Percentiles rank a stretch among this genome's conserved stretches.
phyloP scores from a whole-genome alignment of 495 filamentous ascomycete species.

The Penicillium ochrochloron region DNA sequence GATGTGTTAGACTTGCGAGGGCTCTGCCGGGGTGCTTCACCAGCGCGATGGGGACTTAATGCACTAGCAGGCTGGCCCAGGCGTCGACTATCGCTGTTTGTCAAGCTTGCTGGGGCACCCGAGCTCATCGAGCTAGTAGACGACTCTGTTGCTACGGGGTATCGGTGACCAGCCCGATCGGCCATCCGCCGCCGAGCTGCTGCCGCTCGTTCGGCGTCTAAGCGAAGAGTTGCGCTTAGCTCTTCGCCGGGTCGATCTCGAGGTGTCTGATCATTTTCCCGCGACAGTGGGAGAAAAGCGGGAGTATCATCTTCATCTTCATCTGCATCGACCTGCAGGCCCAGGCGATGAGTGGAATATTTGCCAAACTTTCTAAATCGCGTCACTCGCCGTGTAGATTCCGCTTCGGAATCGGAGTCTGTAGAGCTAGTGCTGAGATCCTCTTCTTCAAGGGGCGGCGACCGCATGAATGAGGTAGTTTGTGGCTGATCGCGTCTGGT shows the following conservation, averaged over 20 bases:
- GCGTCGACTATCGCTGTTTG: constrained; percentile 25
- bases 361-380: constrained; percentile 45
- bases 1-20: constrained; percentile 55
- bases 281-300: constrained; percentile 73
- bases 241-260: constrained; percentile 49
- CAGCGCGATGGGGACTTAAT: constrained; percentile 59
- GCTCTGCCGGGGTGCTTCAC: constrained; percentile 61
- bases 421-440: constrained; percentile 48
- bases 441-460: constrained; percentile 44
- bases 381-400: constrained; percentile 34
- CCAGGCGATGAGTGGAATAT: constrained; percentile 42
- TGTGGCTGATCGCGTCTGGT: constrained; percentile 38
- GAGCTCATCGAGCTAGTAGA: constrained; percentile 63
- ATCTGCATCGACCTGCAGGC: constrained; percentile 45
- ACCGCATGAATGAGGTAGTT: constrained; percentile 31
- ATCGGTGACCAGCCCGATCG: constrained; percentile 35
- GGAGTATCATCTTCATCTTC: constrained; percentile 60
- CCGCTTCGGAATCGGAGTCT: constrained; percentile 62
- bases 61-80: constrained; percentile 30
- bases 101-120: constrained; percentile 32
- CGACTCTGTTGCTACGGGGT: constrained; percentile 62
- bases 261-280: constrained; percentile 29
- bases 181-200: constrained; percentile 39
- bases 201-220: constrained; percentile 51
- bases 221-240: constrained; percentile 63